phyloP scores from a whole-genome alignment of 208 protist species.

The Acanthamoeba triangularis region DNA sequence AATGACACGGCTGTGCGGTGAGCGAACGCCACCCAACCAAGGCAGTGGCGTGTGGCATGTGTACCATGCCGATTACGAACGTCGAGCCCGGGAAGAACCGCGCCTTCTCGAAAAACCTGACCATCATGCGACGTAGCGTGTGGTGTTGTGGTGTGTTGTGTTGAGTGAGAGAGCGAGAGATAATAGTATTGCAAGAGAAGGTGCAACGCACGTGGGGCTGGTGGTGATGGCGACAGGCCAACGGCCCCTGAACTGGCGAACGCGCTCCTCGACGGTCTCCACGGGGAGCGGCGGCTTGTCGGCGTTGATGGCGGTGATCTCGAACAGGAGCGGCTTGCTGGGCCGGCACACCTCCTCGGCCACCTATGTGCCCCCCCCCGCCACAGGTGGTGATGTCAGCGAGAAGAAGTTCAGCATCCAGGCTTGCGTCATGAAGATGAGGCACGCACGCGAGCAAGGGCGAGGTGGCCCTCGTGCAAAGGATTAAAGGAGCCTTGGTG shows the following conservation, averaged over 20 bases:
- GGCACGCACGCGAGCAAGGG: slow-evolving; percentile 6
- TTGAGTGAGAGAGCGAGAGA: not conserved
- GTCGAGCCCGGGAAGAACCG: slow-evolving; percentile 44
- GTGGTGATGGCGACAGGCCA: slow-evolving; percentile 57
- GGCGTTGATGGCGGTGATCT: slow-evolving; percentile 54
- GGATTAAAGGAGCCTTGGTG: slow-evolving; percentile 52
- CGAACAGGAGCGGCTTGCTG: slow-evolving; percentile 35
- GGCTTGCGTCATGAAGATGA: not conserved
- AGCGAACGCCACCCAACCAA: not conserved
- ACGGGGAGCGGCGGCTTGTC: slow-evolving; percentile 59
- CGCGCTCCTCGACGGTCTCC: slow-evolving; percentile 18
- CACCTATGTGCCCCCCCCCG: not conserved
- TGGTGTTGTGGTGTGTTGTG: not conserved
- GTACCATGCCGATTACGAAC: slow-evolving; percentile 57
- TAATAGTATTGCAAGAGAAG: not conserved
- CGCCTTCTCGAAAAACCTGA: slow-evolving; percentile 54
- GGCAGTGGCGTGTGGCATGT: not conserved
- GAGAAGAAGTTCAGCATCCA: not conserved
- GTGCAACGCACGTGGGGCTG: not conserved
- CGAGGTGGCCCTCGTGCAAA: slow-evolving; percentile 34
- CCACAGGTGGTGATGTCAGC: not conserved
- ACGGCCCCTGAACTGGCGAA: slow-evolving; percentile 10
- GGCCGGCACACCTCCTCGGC: slow-evolving; percentile 16
- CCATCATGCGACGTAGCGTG: not conserved
- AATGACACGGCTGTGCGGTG: not conserved